These are phyloP conservation scores for Trichoderma sp. DNA, from an alignment of 2,329 filamentous ascomycete species.

Conservation along the genomic window DNA sequence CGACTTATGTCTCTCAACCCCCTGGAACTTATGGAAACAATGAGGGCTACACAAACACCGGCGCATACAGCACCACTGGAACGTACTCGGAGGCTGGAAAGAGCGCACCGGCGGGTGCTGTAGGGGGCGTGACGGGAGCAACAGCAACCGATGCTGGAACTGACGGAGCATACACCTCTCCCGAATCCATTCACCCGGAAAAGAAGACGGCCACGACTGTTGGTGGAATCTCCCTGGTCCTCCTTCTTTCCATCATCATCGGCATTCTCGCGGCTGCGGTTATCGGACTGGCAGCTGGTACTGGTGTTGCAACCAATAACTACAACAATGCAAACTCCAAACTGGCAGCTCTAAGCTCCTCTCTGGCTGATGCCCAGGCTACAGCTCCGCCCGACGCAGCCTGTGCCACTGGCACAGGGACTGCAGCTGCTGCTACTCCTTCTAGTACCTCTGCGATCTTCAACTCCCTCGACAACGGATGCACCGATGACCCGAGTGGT, in stretches of 20 bases:
- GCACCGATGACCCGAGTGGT: not conserved
- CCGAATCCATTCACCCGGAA: not conserved
- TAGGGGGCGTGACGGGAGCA: not conserved
- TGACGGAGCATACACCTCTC: not conserved
- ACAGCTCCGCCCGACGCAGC: not conserved
- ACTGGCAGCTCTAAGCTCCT: not conserved
- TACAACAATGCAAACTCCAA: conserved; percentile 6
- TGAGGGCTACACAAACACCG: not conserved
- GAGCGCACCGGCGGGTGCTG: not conserved
- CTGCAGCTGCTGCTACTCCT: not conserved
- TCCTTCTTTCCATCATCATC: conserved; percentile 7
- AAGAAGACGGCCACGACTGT: not conserved
- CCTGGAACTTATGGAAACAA: not conserved
- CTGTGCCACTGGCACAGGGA: not conserved
- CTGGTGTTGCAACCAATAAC: conserved; percentile 7
- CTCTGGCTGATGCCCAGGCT: not conserved
- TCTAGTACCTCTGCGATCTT: not conserved
- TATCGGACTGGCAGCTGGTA: conserved; percentile 10
- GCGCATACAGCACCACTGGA: not conserved
- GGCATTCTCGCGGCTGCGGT: conserved; percentile 3
- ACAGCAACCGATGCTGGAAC: not conserved
- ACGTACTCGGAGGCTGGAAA: not conserved
- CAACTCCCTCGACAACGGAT: conserved; percentile 6
- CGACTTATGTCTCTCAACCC: not conserved
- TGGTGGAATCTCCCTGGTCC: conserved; percentile 1